phyloP scores from a whole-genome alignment of 768 basidiomycete species.

The Lactifluus subvellereus region DNA sequence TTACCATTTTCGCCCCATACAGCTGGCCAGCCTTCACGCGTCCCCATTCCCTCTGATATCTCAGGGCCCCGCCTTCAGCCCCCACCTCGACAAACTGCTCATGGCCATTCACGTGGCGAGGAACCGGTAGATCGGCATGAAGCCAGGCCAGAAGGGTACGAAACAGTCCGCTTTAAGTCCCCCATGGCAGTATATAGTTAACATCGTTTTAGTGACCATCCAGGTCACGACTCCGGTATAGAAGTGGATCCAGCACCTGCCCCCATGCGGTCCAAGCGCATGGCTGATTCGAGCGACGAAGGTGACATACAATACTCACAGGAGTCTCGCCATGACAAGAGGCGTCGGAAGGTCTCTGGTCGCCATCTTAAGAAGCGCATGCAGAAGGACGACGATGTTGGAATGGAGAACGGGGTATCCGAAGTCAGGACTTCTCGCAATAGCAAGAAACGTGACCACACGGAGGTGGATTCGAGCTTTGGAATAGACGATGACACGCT shows the following conservation, averaged over 20 bases:
- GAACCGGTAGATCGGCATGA: not conserved
- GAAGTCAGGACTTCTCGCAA: conserved; percentile 28
- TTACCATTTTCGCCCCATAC: not conserved
- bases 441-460: conserved; percentile 73
- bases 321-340: conserved; percentile 22
- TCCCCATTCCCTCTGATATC: conserved; percentile 1
- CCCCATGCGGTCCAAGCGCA: conserved; percentile 18
- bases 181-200: not conserved
- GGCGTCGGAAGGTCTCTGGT: conserved; percentile 24
- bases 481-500: conserved; percentile 53
- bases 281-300: conserved; percentile 24
- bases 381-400: conserved; percentile 27
- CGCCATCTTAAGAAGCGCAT: conserved; percentile 12
- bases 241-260: conserved; percentile 5
- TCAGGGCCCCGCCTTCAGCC: not conserved
- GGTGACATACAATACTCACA: conserved; percentile 16
- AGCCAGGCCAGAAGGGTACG: not conserved
- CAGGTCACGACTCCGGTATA: conserved; percentile 2
- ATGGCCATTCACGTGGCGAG: not conserved
- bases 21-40: not conserved
- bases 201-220: not conserved
- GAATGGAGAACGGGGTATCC: conserved; percentile 44
- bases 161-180: not conserved
- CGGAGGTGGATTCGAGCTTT: conserved; percentile 66
- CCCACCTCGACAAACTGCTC: not conserved